Evolutionary conservation across 1,284 basidiomycete species (phyloP), one percentile per base, ranked within the genome.

Genomic region (Trichosporon ovoides): DNA sequence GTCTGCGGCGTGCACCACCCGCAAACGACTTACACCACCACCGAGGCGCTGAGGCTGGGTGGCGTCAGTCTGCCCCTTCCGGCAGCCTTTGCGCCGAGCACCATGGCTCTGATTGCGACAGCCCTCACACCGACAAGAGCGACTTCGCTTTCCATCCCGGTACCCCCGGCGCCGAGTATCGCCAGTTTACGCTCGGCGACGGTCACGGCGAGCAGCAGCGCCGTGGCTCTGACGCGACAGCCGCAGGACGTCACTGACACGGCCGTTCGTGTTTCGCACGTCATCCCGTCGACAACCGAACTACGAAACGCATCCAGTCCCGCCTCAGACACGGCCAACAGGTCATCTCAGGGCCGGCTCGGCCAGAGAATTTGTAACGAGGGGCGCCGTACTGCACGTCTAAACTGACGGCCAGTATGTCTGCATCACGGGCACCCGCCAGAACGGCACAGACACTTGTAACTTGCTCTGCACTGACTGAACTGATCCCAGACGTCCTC

Each of bases 381-480:
- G 43, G 43, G 24, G 7, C 3, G 43, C 3, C 7, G 20, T 12
- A 5, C 37, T 46, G 9, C 7, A 18, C 3, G 11, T 1, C 14
- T 13, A 12, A 13, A 14, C 31, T 51, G 34, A 51, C 34, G 11
- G 5, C 1, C 16, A 51, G 49, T 35, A 51, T 14, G 35, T 52
- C 5, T 52, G 51, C 18, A 52, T 52, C 14, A 16, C 51, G 3
- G 51, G 22, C 2, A 35, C 22, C 2, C 35, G 51, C 14, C 34
- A 52, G 35, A 38, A 52, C 10, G 51, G 51, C 10, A 52, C 51
- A 10, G 51, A 52, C 24, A 52, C 22, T n/a, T 52, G 51, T 52
- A 7, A 37, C 36, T 18, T 9, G 14, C n/a, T 19, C 14, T 3
- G 12, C 11, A 0, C 22, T 16, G 28, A 13, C 34, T 4, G 12